Conservation (phyloP, 2,329 filamentous ascomycete genomes). For the Fusarium nanum region DNA sequence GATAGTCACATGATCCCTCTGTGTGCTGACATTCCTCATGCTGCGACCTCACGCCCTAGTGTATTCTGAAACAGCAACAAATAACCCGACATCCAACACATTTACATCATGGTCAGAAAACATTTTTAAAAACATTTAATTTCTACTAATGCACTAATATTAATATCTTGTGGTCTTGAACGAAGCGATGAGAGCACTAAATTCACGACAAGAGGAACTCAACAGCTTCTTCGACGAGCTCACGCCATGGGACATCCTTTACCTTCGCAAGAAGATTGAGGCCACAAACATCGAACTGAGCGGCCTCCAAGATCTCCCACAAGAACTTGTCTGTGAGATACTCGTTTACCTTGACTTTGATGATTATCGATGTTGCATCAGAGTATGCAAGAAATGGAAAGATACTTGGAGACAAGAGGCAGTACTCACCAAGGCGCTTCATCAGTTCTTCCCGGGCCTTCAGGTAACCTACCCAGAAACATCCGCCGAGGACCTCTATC, state of each 20-base stretch:
- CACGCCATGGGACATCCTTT: slow-evolving; percentile 46
- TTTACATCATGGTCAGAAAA: background rate
- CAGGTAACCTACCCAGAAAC: slow-evolving; percentile 27
- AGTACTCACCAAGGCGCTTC: slow-evolving; percentile 38
- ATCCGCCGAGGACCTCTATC: slow-evolving; percentile 21
- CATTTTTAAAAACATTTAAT: background rate
- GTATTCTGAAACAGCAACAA: background rate
- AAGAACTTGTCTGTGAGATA: slow-evolving; percentile 46
- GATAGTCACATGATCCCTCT: background rate
- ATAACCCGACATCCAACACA: background rate
- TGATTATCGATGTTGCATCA: slow-evolving; percentile 44
- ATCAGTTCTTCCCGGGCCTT: slow-evolving; percentile 47
- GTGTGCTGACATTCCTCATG: background rate
- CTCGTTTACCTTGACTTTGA: slow-evolving; percentile 38
- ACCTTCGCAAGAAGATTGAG: slow-evolving; percentile 40
- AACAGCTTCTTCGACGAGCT: slow-evolving; percentile 43
- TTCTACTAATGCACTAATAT: background rate
- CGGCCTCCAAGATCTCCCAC: slow-evolving; percentile 45
- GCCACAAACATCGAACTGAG: slow-evolving; percentile 33
- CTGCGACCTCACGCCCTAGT: background rate
- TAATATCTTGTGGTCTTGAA: background rate
- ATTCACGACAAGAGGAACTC: slow-evolving; percentile 25
- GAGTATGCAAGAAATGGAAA: slow-evolving; percentile 47
- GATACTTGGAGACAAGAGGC: slow-evolving; percentile 40
- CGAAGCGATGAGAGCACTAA: background rate